Evolutionary conservation across 495 filamentous ascomycete species (phyloP).

Genomic region (Penicillium daleae): DNA sequence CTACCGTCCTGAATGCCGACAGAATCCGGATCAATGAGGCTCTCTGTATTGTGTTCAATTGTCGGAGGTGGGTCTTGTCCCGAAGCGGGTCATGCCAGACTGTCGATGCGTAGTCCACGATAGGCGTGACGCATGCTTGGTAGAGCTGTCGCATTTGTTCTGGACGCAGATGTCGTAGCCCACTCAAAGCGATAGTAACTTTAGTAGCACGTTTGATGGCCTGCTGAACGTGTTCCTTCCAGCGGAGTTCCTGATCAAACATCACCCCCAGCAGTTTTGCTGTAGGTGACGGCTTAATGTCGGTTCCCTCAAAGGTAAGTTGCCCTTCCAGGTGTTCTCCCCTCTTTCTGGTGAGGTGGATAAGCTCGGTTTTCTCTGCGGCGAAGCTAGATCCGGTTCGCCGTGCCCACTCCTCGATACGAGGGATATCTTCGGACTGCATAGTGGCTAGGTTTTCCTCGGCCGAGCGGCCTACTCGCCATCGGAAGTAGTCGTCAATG

Average conservation of each 20-base stretch:
- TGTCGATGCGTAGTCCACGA: conserved; percentile 13
- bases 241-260: conserved; percentile 3
- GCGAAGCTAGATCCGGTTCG: conserved; percentile 22
- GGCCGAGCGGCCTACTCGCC: conserved; percentile 22
- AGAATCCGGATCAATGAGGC: conserved; percentile 4
- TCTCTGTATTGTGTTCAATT: conserved; percentile 13
- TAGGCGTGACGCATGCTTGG: conserved; percentile 7
- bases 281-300: neutral
- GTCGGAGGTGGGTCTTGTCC: conserved; percentile 14
- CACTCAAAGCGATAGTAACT: neutral
- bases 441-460: conserved; percentile 26
- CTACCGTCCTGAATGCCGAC: neutral
- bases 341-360: conserved; percentile 27
- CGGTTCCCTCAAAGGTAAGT: neutral
- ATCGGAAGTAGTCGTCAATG: conserved; percentile 34
- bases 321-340: neutral
- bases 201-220: conserved; percentile 10
- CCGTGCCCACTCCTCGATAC: conserved; percentile 22
- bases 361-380: conserved; percentile 33
- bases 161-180: conserved; percentile 10
- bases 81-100: conserved; percentile 16
- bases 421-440: conserved; percentile 15
- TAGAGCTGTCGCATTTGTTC: conserved; percentile 15
- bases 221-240: conserved; percentile 6
- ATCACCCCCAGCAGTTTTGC: conserved; percentile 8